A percentile compares a stretch with the other conserved stretches of the same genome.
Conservation (phyloP, 805 yeast species). For the Gaillardinia entomophila region DNA sequence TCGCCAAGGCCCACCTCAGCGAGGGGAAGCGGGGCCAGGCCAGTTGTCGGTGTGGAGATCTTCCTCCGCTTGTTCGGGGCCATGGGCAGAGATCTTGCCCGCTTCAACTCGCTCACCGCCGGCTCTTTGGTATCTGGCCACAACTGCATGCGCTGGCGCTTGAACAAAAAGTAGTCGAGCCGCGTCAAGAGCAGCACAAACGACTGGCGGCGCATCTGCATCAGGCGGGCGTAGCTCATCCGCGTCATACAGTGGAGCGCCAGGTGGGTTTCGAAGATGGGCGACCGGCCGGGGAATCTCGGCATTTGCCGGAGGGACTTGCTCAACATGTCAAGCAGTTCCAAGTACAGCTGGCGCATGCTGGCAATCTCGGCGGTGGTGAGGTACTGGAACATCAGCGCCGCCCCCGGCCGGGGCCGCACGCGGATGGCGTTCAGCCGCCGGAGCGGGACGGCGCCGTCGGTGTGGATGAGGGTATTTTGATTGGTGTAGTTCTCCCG, state of each 20-base stretch:
- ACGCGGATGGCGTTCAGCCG: constrained; percentile 30
- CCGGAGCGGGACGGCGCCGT: constrained; percentile 18
- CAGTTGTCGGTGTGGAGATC: too few species aligned
- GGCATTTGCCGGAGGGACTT: not conserved
- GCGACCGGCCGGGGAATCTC: constrained; percentile 3
- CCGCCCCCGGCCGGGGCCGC: constrained; percentile 1
- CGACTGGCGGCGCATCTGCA: too few species aligned
- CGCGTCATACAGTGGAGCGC: too few species aligned
- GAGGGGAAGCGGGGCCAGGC: too few species aligned
- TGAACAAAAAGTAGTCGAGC: too few species aligned
- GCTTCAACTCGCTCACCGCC: too few species aligned
- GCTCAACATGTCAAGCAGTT: not conserved
- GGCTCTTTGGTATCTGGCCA: too few species aligned
- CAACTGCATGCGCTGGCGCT: too few species aligned
- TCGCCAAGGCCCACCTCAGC: not conserved
- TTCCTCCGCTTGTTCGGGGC: too few species aligned
- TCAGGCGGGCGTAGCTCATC: too few species aligned
- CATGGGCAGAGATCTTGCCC: too few species aligned
- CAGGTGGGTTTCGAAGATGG: not conserved
- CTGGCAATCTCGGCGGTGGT: not conserved
- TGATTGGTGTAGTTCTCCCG: constrained; percentile 17
- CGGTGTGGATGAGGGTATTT: constrained; percentile 9
- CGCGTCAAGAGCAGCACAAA: too few species aligned
- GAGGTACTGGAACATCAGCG: not conserved
- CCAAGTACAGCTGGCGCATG: not conserved